Conservation (phyloP, 177 flowering plant genomes). For the Vitis hybrid region DNA sequence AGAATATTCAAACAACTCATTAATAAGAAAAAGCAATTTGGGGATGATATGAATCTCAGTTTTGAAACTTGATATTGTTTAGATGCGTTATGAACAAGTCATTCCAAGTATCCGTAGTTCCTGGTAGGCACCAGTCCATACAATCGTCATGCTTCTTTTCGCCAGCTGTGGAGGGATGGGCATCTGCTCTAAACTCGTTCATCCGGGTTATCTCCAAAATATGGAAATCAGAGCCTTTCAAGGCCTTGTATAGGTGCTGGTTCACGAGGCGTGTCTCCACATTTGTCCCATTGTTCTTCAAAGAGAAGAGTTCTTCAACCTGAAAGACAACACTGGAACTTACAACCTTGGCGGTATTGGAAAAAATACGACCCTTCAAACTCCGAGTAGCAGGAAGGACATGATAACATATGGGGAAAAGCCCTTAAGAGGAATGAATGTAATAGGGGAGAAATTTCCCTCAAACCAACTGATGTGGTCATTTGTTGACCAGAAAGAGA, state of each 20-base stretch:
- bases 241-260: conserved; percentile 63
- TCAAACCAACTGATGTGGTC: no score
- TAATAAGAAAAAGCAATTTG: not conserved
- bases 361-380: not conserved
- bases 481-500: no score
- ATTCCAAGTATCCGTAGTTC: conserved; percentile 92
- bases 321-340: conserved; percentile 20
- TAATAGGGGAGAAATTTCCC: no score
- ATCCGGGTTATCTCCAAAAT: conserved; percentile 70
- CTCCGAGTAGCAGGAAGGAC: not conserved
- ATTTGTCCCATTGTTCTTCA: conserved; percentile 65
- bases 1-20: not conserved
- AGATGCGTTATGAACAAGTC: conserved; percentile 67
- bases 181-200: conserved; percentile 95
- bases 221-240: conserved; percentile 61
- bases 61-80: conserved; percentile 25
- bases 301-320: conserved; percentile 60
- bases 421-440: no score
- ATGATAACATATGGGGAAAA: not conserved
- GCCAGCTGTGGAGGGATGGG: conserved; percentile 85
- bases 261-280: conserved; percentile 82
- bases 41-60: conserved; percentile 3
- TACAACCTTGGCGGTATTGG: not conserved
- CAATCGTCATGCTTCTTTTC: conserved; percentile 96
- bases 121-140: conserved; percentile 99